These are phyloP conservation scores for Xylariaceae sp. DNA, from an alignment of 2,329 filamentous ascomycete species.

Conservation along the genomic window DNA sequence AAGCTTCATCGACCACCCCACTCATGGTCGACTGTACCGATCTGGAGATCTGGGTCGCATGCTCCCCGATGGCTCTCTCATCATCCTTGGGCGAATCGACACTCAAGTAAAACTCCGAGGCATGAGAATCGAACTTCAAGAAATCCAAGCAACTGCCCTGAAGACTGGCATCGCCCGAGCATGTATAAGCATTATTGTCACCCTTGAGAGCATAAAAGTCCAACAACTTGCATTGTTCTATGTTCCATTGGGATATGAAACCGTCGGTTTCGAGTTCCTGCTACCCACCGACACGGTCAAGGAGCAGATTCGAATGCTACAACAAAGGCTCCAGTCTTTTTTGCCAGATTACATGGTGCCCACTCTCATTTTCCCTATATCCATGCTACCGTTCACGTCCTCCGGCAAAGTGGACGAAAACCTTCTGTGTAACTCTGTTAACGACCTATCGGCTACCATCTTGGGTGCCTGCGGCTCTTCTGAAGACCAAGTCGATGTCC, in stretches of 20 bases:
- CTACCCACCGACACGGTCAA: constrained; percentile 41
- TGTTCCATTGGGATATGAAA: constrained; percentile 50
- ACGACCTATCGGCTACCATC: constrained; percentile 49
- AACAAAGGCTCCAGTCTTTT: constrained; percentile 56
- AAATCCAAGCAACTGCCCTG: constrained; percentile 71
- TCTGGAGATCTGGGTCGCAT: constrained; percentile 84
- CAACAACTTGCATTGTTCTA: constrained; percentile 74
- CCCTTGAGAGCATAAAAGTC: constrained; percentile 43
- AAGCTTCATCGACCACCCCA: constrained; percentile 73
- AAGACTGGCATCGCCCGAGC: constrained; percentile 59
- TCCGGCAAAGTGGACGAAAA: constrained; percentile 76
- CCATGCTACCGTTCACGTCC: constrained; percentile 70
- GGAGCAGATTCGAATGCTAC: constrained; percentile 53
- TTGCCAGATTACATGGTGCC: constrained; percentile 83
- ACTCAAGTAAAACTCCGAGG: constrained; percentile 84
- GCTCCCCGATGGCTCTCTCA: constrained; percentile 75
- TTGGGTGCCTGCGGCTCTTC: constrained; percentile 47
- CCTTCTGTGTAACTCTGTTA: constrained; percentile 56
- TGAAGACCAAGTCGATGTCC: constrained; percentile 42
- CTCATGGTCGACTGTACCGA: constrained; percentile 76
- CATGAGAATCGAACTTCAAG: constrained; percentile 77
- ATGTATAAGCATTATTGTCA: constrained; percentile 67
- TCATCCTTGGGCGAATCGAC: constrained; percentile 76
- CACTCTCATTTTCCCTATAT: constrained; percentile 72
- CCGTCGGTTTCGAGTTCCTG: constrained; percentile 45